Evolutionary conservation across 352 stramenopile genomes (phyloP).

Genomic region (Phytophthora pini): DNA sequence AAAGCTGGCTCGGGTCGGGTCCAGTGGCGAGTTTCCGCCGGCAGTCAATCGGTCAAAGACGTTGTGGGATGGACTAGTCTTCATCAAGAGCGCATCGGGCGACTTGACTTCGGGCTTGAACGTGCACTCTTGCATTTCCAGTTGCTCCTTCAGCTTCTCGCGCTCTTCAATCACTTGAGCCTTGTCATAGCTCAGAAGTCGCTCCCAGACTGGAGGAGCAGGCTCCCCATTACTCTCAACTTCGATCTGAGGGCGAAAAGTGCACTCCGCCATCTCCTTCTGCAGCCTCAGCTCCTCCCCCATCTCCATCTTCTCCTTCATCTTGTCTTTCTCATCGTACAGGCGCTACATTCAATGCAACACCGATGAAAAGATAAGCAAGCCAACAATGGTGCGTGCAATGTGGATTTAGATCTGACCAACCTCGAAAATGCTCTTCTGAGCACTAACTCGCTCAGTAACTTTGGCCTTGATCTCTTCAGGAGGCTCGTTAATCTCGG

Average conservation of each 20-base stretch:
- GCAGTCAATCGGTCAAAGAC: constrained; percentile 56
- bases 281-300: constrained; percentile 71
- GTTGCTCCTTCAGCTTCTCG: constrained; percentile 71
- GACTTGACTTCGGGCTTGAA: constrained; percentile 85
- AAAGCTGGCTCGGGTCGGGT: constrained; percentile 20
- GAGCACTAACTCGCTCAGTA: constrained; percentile 60
- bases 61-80: constrained; percentile 41
- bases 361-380: constrained; percentile 17
- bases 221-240: constrained; percentile 45
- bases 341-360: constrained; percentile 53
- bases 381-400: constrained; percentile 14
- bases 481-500: constrained; percentile 57
- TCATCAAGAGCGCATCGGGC: constrained; percentile 48
- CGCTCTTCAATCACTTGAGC: constrained; percentile 81
- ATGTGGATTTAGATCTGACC: constrained; percentile 34
- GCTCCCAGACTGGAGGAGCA: constrained; percentile 71
- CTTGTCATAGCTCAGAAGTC: constrained; percentile 80
- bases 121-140: constrained; percentile 80
- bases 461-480: constrained; percentile 69
- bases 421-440: constrained; percentile 87
- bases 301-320: constrained; percentile 82
- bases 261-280: constrained; percentile 84
- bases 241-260: constrained; percentile 78
- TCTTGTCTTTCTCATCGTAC: constrained; percentile 80
- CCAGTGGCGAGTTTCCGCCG: constrained; percentile 16